phyloP scores from a whole-genome alignment of 2,329 filamentous ascomycete species.

The Pyrenophora seminiperda region DNA sequence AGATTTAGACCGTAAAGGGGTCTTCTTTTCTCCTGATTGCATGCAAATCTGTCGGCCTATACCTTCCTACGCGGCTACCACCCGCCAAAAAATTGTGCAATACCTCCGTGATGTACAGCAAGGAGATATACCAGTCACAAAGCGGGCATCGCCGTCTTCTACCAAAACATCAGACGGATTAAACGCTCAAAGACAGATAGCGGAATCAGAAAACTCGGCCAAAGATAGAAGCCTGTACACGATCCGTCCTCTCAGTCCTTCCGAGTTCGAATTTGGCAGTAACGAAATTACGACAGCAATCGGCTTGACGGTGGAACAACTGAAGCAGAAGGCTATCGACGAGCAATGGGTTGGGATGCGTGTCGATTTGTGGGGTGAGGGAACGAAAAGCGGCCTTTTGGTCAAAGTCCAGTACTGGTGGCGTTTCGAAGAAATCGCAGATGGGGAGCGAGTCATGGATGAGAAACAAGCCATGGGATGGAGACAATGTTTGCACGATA shows the following conservation, averaged over 20 bases:
- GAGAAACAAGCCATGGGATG: conserved; percentile 7
- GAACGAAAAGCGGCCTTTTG: conserved; percentile 5
- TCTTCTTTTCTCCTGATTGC: conserved; percentile 20
- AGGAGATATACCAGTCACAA: conserved; percentile 1
- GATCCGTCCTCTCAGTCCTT: conserved; percentile 9
- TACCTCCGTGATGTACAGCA: conserved; percentile 18
- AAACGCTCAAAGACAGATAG: not conserved
- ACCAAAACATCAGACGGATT: not conserved
- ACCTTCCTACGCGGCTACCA: conserved; percentile 17
- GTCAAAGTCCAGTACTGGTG: conserved; percentile 26
- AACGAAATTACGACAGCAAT: conserved; percentile 5
- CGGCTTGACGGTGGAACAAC: not conserved
- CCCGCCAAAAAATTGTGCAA: conserved; percentile 13
- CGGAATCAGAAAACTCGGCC: not conserved
- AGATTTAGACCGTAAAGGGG: conserved; percentile 11
- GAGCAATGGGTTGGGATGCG: conserved; percentile 21
- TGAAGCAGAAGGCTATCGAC: conserved; percentile 4
- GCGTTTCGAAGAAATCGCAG: conserved; percentile 10
- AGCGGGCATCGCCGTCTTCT: not conserved
- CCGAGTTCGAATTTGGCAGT: conserved; percentile 11
- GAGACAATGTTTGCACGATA: conserved; percentile 26
- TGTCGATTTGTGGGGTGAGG: conserved; percentile 19
- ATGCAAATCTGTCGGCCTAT: conserved; percentile 21
- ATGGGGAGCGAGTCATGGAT: conserved; percentile 3
- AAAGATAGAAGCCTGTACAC: conserved; percentile 13